These are phyloP conservation scores for Setomelanomma holmii DNA, from an alignment of 2,329 filamentous ascomycete genomes.

Conservation along the genomic window DNA sequence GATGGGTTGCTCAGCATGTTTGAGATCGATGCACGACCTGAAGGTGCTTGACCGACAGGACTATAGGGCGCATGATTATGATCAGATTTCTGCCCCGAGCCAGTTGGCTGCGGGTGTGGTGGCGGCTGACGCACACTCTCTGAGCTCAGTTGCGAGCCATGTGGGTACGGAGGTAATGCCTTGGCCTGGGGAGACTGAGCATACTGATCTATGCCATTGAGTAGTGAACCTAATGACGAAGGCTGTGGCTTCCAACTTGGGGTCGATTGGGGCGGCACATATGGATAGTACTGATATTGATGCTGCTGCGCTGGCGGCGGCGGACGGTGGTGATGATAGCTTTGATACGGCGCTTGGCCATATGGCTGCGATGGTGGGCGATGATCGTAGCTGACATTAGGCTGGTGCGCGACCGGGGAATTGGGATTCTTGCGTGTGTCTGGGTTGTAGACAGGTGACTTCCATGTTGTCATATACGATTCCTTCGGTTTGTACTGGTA, in stretches of 20 bases:
- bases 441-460: constrained; percentile 41
- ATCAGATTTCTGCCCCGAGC: constrained; percentile 15
- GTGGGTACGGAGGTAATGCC: constrained; percentile 34
- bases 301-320: constrained; percentile 23
- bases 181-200: constrained; percentile 31
- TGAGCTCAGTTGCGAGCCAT: constrained; percentile 17
- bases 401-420: constrained; percentile 48
- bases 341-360: constrained; percentile 23
- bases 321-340: constrained; percentile 28
- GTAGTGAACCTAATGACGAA: constrained; percentile 24
- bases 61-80: constrained; percentile 22
- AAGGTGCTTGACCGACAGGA: constrained; percentile 35
- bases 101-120: constrained; percentile 27
- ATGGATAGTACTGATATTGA: constrained; percentile 33
- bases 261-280: constrained; percentile 34
- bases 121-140: constrained; percentile 26
- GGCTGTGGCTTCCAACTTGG: constrained; percentile 33
- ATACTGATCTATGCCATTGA: constrained; percentile 36
- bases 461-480: constrained; percentile 28
- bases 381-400: constrained; percentile 46
- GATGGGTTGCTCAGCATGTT: constrained; percentile 37
- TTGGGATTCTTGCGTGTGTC: constrained; percentile 46
- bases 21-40: constrained; percentile 41
- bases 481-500: constrained; percentile 47
- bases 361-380: constrained; percentile 33